Evolutionary conservation across 2,329 filamentous ascomycete genomes (phyloP).

Genomic region (Ophiostoma australiae): DNA sequence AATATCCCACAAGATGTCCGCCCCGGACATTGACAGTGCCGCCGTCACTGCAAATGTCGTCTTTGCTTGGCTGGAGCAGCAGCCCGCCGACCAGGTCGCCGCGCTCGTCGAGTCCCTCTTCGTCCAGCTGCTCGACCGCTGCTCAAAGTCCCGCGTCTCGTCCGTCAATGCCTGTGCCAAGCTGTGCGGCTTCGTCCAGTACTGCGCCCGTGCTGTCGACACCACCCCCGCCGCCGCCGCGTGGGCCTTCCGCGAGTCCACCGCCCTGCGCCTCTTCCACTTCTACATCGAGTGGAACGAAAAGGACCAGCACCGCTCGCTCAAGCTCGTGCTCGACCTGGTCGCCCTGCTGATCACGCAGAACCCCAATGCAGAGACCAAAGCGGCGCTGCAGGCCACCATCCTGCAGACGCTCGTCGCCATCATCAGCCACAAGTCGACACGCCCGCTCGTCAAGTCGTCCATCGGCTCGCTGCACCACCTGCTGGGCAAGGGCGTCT

Average conservation of each 20-base stretch:
- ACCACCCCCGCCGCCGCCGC: slow-evolving; percentile 35
- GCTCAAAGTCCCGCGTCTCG: slow-evolving; percentile 50
- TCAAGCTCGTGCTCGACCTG: slow-evolving; percentile 58
- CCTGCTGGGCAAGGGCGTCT: slow-evolving; percentile 57
- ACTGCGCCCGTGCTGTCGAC: slow-evolving; percentile 49
- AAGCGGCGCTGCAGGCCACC: slow-evolving; percentile 39
- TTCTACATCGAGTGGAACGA: slow-evolving; percentile 66
- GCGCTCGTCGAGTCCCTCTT: slow-evolving; percentile 37
- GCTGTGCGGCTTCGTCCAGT: slow-evolving; percentile 59
- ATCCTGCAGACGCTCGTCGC: slow-evolving; percentile 52
- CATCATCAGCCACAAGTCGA: slow-evolving; percentile 55
- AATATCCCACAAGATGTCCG: slow-evolving; percentile 17
- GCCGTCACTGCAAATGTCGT: slow-evolving; percentile 31
- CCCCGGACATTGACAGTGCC: slow-evolving; percentile 28
- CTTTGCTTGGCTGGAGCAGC: slow-evolving; percentile 30
- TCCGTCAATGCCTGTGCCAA: slow-evolving; percentile 56
- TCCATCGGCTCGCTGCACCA: slow-evolving; percentile 63
- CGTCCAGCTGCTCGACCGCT: slow-evolving; percentile 44
- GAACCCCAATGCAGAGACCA: slow-evolving; percentile 44
- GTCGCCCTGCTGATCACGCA: slow-evolving; percentile 47
- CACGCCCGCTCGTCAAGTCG: slow-evolving; percentile 63
- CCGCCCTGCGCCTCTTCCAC: slow-evolving; percentile 49
- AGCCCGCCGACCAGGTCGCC: slow-evolving; percentile 23
- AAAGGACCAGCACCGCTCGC: slow-evolving; percentile 58
- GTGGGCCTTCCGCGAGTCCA: slow-evolving; percentile 50